phyloP scores from a whole-genome alignment of 2,329 filamentous ascomycete species.

The Botryotinia calthae region DNA sequence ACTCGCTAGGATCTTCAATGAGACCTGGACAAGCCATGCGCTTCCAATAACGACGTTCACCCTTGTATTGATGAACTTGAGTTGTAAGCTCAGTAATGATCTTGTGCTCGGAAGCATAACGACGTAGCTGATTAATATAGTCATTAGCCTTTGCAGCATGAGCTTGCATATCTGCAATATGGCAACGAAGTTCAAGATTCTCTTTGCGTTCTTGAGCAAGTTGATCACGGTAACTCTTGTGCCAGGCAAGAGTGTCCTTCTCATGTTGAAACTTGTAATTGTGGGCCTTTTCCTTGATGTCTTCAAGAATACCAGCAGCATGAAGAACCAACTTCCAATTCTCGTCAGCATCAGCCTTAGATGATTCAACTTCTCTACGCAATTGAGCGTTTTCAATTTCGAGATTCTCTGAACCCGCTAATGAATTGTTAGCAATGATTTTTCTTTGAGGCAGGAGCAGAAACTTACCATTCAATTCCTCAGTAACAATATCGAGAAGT shows the following conservation, averaged over 20 bases:
- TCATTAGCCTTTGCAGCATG: slow-evolving; percentile 59
- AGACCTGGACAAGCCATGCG: slow-evolving; percentile 62
- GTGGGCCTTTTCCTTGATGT: slow-evolving; percentile 63
- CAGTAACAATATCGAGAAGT: slow-evolving; percentile 53
- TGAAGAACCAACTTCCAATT: slow-evolving; percentile 55
- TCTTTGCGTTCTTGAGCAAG: slow-evolving; percentile 64
- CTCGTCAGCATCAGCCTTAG: slow-evolving; percentile 58
- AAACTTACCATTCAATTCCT: slow-evolving; percentile 54
- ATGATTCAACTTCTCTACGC: slow-evolving; percentile 60
- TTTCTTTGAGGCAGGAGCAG: background rate
- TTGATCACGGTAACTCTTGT: slow-evolving; percentile 63
- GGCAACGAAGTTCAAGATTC: slow-evolving; percentile 60
- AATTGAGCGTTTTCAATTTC: slow-evolving; percentile 61
- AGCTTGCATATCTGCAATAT: slow-evolving; percentile 65
- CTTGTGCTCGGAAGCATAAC: slow-evolving; percentile 55
- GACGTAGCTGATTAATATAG: slow-evolving; percentile 55
- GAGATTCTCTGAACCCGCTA: slow-evolving; percentile 46
- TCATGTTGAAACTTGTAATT: slow-evolving; percentile 64
- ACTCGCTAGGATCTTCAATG: slow-evolving; percentile 52
- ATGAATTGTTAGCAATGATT: slow-evolving; percentile 21
- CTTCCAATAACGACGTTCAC: slow-evolving; percentile 66
- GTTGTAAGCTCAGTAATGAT: slow-evolving; percentile 53
- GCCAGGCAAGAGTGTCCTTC: slow-evolving; percentile 60
- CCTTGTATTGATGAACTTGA: slow-evolving; percentile 51
- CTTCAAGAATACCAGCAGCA: slow-evolving; percentile 55